Conservation (phyloP, 2,329 filamentous ascomycete genomes). For the Aspergillus tamarii region DNA sequence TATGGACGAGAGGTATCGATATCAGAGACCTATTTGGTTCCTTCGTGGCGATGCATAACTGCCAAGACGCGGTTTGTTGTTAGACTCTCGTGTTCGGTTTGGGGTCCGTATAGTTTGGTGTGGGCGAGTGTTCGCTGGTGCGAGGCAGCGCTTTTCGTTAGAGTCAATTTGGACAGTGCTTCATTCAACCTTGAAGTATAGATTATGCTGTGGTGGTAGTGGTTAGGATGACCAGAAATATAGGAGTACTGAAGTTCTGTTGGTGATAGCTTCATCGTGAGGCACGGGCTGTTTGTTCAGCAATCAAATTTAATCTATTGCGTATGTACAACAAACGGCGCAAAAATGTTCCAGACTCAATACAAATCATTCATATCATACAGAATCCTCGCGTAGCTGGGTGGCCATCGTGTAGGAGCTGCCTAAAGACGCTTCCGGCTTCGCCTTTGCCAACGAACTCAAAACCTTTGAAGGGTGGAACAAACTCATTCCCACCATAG, state of each 20-base stretch:
- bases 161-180: no score
- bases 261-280: neutral
- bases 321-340: neutral
- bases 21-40: neutral
- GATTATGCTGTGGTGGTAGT: no score
- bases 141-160: no score
- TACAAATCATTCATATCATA: neutral
- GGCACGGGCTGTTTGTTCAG: neutral
- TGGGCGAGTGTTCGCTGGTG: no score
- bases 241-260: no score
- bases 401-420: neutral
- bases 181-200: no score
- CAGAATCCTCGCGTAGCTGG: neutral
- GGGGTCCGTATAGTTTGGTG: no score
- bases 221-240: no score
- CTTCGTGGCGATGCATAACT: neutral
- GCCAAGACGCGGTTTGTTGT: neutral
- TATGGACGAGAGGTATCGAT: no score
- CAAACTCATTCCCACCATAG: constrained; percentile 11
- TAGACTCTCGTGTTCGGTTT: neutral
- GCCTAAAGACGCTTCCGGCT: neutral
- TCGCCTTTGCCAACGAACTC: constrained; percentile 29
- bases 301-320: neutral
- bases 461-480: constrained; percentile 4
- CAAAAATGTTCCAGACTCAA: neutral